Percentiles rank a stretch among this genome's conserved stretches.
Conservation (phyloP, 768 basidiomycete species). For the Pleurotus platypus region DNA sequence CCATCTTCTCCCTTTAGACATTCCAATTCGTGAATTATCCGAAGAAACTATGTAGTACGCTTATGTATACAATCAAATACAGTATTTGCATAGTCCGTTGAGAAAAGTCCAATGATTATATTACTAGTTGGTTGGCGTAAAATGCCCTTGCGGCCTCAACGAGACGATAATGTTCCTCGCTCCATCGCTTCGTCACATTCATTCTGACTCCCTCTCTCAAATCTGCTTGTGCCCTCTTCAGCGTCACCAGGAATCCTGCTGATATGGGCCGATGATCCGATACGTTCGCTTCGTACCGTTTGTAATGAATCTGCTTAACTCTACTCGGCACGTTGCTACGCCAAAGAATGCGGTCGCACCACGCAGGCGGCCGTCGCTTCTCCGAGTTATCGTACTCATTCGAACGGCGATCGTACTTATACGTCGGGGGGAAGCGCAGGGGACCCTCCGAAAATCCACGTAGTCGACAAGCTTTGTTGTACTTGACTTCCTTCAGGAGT, state of each 20-base stretch:
- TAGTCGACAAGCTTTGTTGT: conserved; percentile 84
- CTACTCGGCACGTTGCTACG: conserved; percentile 52
- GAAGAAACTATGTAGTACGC: too few species aligned
- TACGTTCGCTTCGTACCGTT: conserved; percentile 80
- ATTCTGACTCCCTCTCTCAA: conserved; percentile 52
- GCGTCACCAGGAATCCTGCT: conserved; percentile 66
- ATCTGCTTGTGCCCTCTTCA: conserved; percentile 68
- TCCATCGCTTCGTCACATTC: conserved; percentile 57
- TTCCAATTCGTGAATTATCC: too few species aligned
- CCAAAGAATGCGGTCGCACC: conserved; percentile 95
- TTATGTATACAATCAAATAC: too few species aligned
- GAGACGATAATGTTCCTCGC: conserved; percentile 36
- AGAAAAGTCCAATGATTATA: conserved; percentile 10
- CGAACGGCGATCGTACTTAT: conserved; percentile 87
- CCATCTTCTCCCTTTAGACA: too few species aligned
- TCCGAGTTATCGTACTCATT: conserved; percentile 84
- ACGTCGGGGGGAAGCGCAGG: conserved; percentile 84
- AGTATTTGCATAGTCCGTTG: too few species aligned
- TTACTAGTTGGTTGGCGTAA: conserved; percentile 31
- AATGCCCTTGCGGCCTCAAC: conserved; percentile 36
- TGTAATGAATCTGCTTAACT: conserved; percentile 68
- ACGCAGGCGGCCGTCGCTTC: conserved; percentile 87
- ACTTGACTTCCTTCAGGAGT: conserved; percentile 82
- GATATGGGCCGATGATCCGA: conserved; percentile 91
- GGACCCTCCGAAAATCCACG: conserved; percentile 80